Evolutionary conservation across 1,284 basidiomycete species (phyloP).

Genomic region (Puccinia polysora): DNA sequence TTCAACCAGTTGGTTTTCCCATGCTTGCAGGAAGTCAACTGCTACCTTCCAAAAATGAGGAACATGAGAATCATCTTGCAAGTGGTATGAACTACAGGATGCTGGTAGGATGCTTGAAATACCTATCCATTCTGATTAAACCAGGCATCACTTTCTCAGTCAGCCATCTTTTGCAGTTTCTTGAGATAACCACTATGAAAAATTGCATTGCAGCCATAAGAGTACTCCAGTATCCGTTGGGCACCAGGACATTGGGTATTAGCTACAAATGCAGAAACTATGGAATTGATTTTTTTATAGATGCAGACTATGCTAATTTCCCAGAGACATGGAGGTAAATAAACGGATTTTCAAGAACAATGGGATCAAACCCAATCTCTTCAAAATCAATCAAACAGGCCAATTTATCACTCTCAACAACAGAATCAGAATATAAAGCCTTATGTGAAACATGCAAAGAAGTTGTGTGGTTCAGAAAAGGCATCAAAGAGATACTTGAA

Average conservation of each 20-base stretch:
- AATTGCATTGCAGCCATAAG: neutral
- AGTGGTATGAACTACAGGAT: neutral
- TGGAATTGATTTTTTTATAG: neutral
- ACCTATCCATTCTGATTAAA: neutral
- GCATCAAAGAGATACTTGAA: neutral
- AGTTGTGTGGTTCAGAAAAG: neutral
- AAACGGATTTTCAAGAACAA: too few relatives aligned
- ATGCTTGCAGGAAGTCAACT: neutral
- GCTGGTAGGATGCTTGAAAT: neutral
- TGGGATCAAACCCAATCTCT: too few relatives aligned
- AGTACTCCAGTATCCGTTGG: neutral
- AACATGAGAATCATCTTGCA: neutral
- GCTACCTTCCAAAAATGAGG: neutral
- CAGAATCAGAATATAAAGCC: too few relatives aligned
- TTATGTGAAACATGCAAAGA: neutral
- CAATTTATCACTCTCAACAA: too few relatives aligned
- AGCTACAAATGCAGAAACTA: neutral
- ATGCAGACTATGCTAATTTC: too few relatives aligned
- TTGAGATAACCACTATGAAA: neutral
- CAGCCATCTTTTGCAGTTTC: neutral
- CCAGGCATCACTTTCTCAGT: neutral
- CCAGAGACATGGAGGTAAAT: too few relatives aligned
- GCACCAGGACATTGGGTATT: neutral
- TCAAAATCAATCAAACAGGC: too few relatives aligned
- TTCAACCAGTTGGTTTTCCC: neutral